Conservation (phyloP, 805 yeast species). For the Nakazawaea pomicola region DNA sequence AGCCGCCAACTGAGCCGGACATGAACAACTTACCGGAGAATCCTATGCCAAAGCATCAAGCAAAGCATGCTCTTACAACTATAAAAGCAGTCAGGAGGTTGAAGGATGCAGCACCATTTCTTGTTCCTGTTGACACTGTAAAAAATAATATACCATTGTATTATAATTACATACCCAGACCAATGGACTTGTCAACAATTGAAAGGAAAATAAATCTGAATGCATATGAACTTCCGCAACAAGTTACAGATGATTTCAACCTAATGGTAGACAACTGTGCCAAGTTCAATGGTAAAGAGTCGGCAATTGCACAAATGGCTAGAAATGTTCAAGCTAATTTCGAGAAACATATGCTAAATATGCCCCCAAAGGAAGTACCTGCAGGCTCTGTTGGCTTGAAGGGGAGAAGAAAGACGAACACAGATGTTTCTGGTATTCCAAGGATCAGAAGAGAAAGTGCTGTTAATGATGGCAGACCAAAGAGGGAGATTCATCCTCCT, state of each 20-base stretch:
- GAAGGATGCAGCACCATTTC: slow-evolving; percentile 88
- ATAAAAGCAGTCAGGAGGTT: slow-evolving; percentile 84
- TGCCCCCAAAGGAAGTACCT: slow-evolving; percentile 64
- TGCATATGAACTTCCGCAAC: slow-evolving; percentile 68
- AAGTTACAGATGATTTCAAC: slow-evolving; percentile 72
- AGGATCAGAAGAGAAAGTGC: slow-evolving; percentile 72
- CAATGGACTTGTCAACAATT: slow-evolving; percentile 92
- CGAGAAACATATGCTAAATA: slow-evolving; percentile 86
- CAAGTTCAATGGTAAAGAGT: slow-evolving; percentile 77
- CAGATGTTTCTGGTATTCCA: slow-evolving; percentile 45
- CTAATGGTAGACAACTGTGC: slow-evolving; percentile 80
- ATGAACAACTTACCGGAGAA: slow-evolving; percentile 58
- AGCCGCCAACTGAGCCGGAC: slow-evolving; percentile 71
- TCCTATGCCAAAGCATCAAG: slow-evolving; percentile 81
- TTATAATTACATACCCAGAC: slow-evolving; percentile 74
- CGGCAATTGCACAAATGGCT: slow-evolving; percentile 89
- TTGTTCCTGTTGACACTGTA: slow-evolving; percentile 84
- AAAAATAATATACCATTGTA: slow-evolving; percentile 89
- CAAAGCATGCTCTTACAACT: slow-evolving; percentile 70
- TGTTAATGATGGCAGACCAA: slow-evolving; percentile 71
- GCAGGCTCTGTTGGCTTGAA: slow-evolving; percentile 23
- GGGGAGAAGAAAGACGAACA: slow-evolving; percentile 25
- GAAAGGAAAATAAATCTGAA: slow-evolving; percentile 69
- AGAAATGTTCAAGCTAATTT: slow-evolving; percentile 85
- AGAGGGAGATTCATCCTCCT: slow-evolving; percentile 95